phyloP scores from a whole-genome alignment of 148 eudicot genomes.

The Chenopodium formosanum region DNA sequence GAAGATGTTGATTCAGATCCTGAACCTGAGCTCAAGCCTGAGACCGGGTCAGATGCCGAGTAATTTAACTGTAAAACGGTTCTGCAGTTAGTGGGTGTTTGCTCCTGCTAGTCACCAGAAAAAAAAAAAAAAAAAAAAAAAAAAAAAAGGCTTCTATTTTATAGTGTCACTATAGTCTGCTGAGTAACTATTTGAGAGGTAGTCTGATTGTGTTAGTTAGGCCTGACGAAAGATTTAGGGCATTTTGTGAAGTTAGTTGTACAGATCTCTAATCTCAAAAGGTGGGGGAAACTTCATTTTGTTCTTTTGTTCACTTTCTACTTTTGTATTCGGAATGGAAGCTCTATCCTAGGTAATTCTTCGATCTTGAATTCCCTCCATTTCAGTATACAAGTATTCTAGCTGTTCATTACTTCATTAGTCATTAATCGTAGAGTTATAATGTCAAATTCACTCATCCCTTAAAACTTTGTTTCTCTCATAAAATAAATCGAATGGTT shows the following conservation, averaged over 20 bases:
- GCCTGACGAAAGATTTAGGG: neutral
- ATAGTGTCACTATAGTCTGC: neutral
- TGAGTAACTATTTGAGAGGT: neutral
- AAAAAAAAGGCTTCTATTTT: neutral
- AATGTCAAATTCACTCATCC: too few relatives aligned
- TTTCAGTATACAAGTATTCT: too few relatives aligned
- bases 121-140: too few relatives aligned
- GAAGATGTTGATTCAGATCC: neutral
- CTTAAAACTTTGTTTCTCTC: too few relatives aligned
- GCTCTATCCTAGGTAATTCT: neutral
- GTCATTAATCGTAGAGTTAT: too few relatives aligned
- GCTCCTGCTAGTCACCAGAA: neutral
- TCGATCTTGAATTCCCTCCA: too few relatives aligned
- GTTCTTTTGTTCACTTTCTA: neutral
- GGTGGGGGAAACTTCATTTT: neutral
- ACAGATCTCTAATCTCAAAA: neutral
- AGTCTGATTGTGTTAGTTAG: neutral
- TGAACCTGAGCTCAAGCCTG: neutral
- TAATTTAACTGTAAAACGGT: neutral
- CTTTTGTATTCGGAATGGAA: neutral
- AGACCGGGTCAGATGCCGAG: neutral
- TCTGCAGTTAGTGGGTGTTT: neutral
- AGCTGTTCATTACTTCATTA: too few relatives aligned
- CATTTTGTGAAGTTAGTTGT: neutral
- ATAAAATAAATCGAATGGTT: too few relatives aligned